Percentiles rank a stretch among this genome's conserved stretches.
Evolutionary conservation across 2,329 filamentous ascomycete genomes (phyloP).

Genomic region (Neonectria coccinea): DNA sequence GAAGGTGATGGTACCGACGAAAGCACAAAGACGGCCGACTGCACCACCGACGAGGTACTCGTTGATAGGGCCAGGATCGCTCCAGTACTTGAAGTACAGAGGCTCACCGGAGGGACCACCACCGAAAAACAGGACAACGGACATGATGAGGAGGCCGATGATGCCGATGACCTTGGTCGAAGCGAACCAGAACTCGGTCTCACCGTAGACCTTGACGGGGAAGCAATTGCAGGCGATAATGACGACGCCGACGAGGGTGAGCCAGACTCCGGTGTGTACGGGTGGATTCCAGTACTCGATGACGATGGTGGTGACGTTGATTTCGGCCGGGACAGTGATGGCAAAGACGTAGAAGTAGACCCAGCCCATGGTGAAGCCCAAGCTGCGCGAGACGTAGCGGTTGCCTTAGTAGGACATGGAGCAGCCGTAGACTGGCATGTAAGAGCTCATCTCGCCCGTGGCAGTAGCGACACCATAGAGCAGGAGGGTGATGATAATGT

Average conservation of each 20-base stretch:
- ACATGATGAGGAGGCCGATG: constrained; percentile 61
- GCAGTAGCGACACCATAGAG: constrained; percentile 21
- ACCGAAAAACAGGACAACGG: constrained; percentile 62
- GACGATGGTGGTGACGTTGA: constrained; percentile 59
- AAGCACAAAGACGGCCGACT: constrained; percentile 56
- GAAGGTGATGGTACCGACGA: constrained; percentile 58
- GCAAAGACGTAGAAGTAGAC: constrained; percentile 65
- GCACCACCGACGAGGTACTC: constrained; percentile 54
- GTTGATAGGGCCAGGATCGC: constrained; percentile 50
- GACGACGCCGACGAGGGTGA: constrained; percentile 52
- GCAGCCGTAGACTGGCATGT: constrained; percentile 15
- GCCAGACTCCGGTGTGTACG: constrained; percentile 47
- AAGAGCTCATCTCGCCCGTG: constrained; percentile 17
- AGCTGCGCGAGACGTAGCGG: constrained; percentile 23
- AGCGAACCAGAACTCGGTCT: constrained; percentile 64
- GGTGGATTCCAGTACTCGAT: constrained; percentile 57
- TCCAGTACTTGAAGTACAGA: constrained; percentile 62
- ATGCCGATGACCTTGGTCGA: constrained; percentile 63
- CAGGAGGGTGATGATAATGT: constrained; percentile 21
- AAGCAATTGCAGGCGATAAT: constrained; percentile 55
- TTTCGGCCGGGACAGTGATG: constrained; percentile 61
- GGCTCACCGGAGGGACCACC: constrained; percentile 56
- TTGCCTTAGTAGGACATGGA: constrained; percentile 24
- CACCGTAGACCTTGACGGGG: constrained; percentile 61
- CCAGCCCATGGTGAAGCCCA: constrained; percentile 62